Evolutionary conservation across 2,329 filamentous ascomycete species (phyloP), one percentile per base, ranked within the genome.

Genomic region (Hypoxylon sp.): DNA sequence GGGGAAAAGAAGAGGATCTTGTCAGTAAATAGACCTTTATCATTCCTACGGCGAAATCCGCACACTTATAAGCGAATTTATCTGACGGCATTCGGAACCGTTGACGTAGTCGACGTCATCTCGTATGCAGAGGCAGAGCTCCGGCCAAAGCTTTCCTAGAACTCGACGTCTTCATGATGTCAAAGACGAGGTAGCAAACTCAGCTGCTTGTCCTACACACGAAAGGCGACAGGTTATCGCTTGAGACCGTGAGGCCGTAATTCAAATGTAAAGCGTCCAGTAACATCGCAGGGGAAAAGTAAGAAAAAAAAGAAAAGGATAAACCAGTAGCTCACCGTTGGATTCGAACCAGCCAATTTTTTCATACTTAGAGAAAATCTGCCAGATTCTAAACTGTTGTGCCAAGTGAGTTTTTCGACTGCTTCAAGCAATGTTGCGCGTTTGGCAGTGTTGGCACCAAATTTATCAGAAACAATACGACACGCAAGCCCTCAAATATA

Each of bases 151-250:
- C 7, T 49, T 26, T 17, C 41, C 33, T 13, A 17, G 3, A 6
- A 11, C 45, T 18, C n/a, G 21, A 26, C 38, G 41, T 50, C 20
- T 49, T 15, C 48, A 54, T 60, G 58, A 57, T 52, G 53, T 52
- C 53, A 53, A n/a, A n/a, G n/a, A n/a, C n/a, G n/a, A n/a, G n/a
- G n/a, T n/a, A n/a, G n/a, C n/a, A n/a, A n/a, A n/a, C n/a, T n/a
- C n/a, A n/a, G n/a, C n/a, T n/a, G n/a, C n/a, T n/a, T n/a, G n/a
- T n/a, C n/a, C n/a, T n/a, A n/a, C n/a, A n/a, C n/a, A n/a, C n/a
- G n/a, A n/a, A n/a, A n/a, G n/a, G n/a, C n/a, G n/a, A n/a, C n/a
- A n/a, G n/a, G n/a, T n/a, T n/a, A n/a, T n/a, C n/a, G n/a, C n/a
- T n/a, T n/a, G n/a, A n/a, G n/a, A n/a, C n/a, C n/a, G n/a, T n/a